Percentiles rank a stretch among this genome's conserved stretches.
These are phyloP conservation scores for Colletotrichum sp. DNA, from an alignment of 2,329 filamentous ascomycete species.

Conservation along the genomic window DNA sequence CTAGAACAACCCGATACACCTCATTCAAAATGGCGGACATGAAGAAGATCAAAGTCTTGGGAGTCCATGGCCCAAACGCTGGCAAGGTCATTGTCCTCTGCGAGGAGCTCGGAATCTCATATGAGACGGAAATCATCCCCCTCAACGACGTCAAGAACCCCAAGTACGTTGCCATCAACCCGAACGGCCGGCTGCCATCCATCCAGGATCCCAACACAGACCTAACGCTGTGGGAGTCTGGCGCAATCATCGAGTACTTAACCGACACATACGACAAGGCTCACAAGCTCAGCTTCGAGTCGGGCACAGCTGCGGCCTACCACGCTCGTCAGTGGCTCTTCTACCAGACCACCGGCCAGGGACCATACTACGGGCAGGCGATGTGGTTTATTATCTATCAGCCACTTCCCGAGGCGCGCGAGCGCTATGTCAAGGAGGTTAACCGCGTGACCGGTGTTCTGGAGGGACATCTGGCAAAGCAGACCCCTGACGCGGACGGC, in stretches of 20 bases:
- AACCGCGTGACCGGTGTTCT: constrained; percentile 31
- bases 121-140: not conserved
- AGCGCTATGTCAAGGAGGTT: constrained; percentile 33
- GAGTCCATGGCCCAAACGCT: not conserved
- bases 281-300: constrained; percentile 11
- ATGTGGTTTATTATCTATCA: constrained; percentile 35
- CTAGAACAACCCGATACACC: not conserved
- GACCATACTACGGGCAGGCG: constrained; percentile 40
- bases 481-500: constrained; percentile 17
- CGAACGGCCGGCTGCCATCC: not conserved
- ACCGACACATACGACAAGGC: constrained; percentile 26
- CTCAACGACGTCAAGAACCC: not conserved
- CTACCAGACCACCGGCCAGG: constrained; percentile 44
- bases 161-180: not conserved
- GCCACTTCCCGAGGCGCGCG: constrained; percentile 28
- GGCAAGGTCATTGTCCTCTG: not conserved
- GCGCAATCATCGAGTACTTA: constrained; percentile 29
- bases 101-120: not conserved
- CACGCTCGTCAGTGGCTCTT: constrained; percentile 37
- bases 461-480: constrained; percentile 23
- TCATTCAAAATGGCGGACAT: not conserved
- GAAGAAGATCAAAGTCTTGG: not conserved
- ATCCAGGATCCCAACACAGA: constrained; percentile 19
- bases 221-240: constrained; percentile 25
- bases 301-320: constrained; percentile 1